phyloP scores from a whole-genome alignment of 352 stramenopile genomes.

The Pythium utonaiense region DNA sequence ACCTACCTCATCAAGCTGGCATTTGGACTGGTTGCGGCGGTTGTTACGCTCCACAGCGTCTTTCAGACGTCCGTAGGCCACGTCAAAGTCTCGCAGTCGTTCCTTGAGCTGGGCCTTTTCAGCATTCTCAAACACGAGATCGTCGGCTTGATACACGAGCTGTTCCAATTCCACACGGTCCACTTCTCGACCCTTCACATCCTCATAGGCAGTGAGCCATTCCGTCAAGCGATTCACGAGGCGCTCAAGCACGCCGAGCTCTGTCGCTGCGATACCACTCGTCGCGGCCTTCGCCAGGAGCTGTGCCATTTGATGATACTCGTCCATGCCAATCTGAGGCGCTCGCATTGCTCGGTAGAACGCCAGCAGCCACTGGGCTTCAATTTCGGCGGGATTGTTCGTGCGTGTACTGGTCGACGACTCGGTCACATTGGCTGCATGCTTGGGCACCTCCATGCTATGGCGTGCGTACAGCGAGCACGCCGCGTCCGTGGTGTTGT shows the following conservation, averaged over 20 bases:
- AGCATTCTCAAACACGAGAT: slow-evolving; percentile 44
- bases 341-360: slow-evolving; percentile 67
- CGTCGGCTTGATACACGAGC: slow-evolving; percentile 54
- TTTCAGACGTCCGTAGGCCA: slow-evolving; percentile 58
- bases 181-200: slow-evolving; percentile 27
- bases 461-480: slow-evolving; percentile 81
- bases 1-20: slow-evolving; percentile 47
- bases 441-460: slow-evolving; percentile 65
- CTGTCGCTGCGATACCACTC: slow-evolving; percentile 32
- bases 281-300: slow-evolving; percentile 24
- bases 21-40: slow-evolving; percentile 65
- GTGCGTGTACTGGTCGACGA: slow-evolving; percentile 8
- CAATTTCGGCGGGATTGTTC: slow-evolving; percentile 36
- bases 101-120: slow-evolving; percentile 36
- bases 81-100: slow-evolving; percentile 50
- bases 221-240: slow-evolving; percentile 47
- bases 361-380: slow-evolving; percentile 49
- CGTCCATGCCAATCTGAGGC: slow-evolving; percentile 29
- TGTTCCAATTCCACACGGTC: slow-evolving; percentile 45
- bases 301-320: slow-evolving; percentile 44
- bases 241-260: slow-evolving; percentile 52
- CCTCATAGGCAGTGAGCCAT: slow-evolving; percentile 45
- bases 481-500: slow-evolving; percentile 71
- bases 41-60: slow-evolving; percentile 59
- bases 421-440: slow-evolving; percentile 11